Evolutionary conservation across 2,329 filamentous ascomycete genomes (phyloP).

Genomic region (Aureobasidium leucospermi): DNA sequence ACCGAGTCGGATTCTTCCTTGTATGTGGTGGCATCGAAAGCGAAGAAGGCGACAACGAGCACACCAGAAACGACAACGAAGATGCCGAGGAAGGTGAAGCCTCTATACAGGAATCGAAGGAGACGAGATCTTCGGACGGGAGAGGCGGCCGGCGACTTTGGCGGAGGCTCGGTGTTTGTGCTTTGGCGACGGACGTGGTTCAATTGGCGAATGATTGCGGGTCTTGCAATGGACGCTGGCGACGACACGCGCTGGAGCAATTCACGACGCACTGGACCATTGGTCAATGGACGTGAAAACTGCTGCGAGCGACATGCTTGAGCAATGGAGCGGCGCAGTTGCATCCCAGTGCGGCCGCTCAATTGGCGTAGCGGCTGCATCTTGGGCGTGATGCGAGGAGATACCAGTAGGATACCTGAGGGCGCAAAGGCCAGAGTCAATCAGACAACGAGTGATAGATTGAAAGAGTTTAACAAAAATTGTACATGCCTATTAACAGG

Average conservation of each 20-base stretch:
- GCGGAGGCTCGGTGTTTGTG: constrained; percentile 8
- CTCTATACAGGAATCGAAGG: constrained; percentile 55
- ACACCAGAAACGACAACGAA: constrained; percentile 64
- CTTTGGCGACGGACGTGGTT: constrained; percentile 6
- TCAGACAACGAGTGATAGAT: background rate
- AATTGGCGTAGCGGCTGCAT: constrained; percentile 13
- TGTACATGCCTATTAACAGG: background rate
- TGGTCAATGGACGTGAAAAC: background rate
- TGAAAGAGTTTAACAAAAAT: background rate
- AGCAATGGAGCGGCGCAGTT: constrained; percentile 3
- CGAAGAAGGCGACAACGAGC: constrained; percentile 74
- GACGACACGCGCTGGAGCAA: background rate
- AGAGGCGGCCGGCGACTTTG: background rate
- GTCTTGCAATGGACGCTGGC: background rate
- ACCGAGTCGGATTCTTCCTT: constrained; percentile 57
- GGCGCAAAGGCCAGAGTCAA: background rate
- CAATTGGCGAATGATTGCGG: constrained; percentile 3
- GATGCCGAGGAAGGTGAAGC: constrained; percentile 65
- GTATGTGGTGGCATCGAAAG: constrained; percentile 92
- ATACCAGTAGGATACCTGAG: background rate
- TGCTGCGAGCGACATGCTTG: constrained; percentile 9
- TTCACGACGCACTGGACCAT: constrained; percentile 4
- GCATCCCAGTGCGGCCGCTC: constrained; percentile 7
- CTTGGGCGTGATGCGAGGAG: background rate
- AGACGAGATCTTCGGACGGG: constrained; percentile 18